Evolutionary conservation across 2,329 filamentous ascomycete species (phyloP), one percentile per base, ranked within the genome.

Genomic region (Hypoxylon sp.): DNA sequence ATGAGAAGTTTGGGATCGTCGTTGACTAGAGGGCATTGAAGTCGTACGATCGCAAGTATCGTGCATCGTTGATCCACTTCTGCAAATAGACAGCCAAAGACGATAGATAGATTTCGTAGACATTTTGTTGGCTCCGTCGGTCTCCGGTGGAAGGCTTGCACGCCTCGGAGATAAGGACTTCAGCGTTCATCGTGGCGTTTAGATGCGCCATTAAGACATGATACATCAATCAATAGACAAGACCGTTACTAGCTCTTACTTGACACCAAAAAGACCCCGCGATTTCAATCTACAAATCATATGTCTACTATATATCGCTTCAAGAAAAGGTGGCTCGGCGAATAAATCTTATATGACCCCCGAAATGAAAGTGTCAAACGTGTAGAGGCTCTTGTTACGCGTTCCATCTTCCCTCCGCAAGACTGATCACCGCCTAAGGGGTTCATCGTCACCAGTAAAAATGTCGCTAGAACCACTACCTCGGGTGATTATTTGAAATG

Each of bases 1-100:
- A 82, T 35, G 74, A 74, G 51, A 79, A 75, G 53, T 83, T 79
- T 49, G 78, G 79, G 10, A 79, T 82, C 25, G 30, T 72, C 4
- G 46, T 61, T 13, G 6, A 40, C 3, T 69, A 48, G 57, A 20
- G 8, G 22, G 17, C 3, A 33, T 20, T 20, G 20, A 2, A 31
- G 48, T 59, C 40, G 14, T 54, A 30, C 50, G 14, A 37, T 14
- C 6, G 1, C 25, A 33, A 33, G 3, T n/a, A 51, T 3, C 6
- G n/a, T 31, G 17, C 27, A 31, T n/a, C 8, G 25, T 31, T 30
- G n/a, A 46, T 48, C 27, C 42, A 44, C 25, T 33, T 25, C n/a
- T 35, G 11, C 11, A 33, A 17, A 22, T 57, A 57, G 14, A n/a
- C 4, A 6, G 25, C 5, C 11, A 31, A 31, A 27, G 30, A 35